Evolutionary conservation across 495 filamentous ascomycete species (phyloP).

Genomic region (Stereocaulon alpinum): DNA sequence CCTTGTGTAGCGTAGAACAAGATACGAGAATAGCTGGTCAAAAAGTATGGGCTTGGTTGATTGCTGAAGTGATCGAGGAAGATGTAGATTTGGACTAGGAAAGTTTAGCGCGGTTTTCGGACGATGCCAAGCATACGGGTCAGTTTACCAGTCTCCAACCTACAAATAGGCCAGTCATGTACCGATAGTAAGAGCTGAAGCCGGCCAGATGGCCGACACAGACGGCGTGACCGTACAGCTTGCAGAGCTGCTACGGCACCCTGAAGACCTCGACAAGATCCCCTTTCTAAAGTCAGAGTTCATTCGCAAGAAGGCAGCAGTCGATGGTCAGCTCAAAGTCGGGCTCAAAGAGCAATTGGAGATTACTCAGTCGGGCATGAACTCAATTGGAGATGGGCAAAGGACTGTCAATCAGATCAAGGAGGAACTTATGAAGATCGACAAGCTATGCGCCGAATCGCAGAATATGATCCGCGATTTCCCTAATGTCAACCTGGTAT

Average conservation of each 20-base stretch:
- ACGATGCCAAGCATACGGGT: not conserved
- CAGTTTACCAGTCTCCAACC: too few relatives aligned
- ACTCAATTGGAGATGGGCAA: slow-evolving; percentile 73
- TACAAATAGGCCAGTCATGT: not conserved
- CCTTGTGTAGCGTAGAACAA: not conserved
- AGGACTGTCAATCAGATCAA: slow-evolving; percentile 79
- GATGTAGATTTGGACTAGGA: not conserved
- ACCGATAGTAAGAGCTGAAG: not conserved
- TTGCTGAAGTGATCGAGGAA: not conserved
- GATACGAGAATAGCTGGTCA: not conserved
- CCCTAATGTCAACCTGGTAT: slow-evolving; percentile 87
- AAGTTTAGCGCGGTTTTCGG: not conserved
- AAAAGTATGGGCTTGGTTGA: not conserved
- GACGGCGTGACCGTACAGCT: slow-evolving; percentile 39
- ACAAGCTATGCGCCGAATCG: slow-evolving; percentile 90
- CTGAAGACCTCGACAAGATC: slow-evolving; percentile 92
- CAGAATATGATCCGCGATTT: slow-evolving; percentile 96
- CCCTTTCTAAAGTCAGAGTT: slow-evolving; percentile 82
- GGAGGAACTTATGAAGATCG: slow-evolving; percentile 97
- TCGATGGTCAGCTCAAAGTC: slow-evolving; percentile 79
- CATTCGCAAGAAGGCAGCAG: slow-evolving; percentile 79
- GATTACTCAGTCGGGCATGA: slow-evolving; percentile 85
- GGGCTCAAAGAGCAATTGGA: slow-evolving; percentile 85
- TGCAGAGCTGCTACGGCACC: slow-evolving; percentile 50
- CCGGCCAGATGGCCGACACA: slow-evolving; percentile 31